Conservation (phyloP, 1,284 basidiomycete species). For the Mycena sp. region DNA sequence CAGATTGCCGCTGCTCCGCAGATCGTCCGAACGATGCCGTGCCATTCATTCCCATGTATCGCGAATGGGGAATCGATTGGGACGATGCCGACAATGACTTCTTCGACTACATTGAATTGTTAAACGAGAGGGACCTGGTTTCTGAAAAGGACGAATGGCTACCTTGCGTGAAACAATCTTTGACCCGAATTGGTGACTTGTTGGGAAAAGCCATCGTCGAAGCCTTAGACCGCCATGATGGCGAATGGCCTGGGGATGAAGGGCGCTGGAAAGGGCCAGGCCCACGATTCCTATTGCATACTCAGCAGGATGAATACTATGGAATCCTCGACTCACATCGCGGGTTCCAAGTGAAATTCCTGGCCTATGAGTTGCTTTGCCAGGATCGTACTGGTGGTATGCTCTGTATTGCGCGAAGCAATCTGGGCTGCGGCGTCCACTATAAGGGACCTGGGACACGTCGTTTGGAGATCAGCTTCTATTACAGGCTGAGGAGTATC, state of each 20-base stretch:
- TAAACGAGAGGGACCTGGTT: background rate
- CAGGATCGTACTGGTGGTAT: background rate
- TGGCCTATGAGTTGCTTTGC: background rate
- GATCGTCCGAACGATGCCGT: background rate
- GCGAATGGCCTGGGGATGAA: background rate
- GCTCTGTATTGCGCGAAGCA: background rate
- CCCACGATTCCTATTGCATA: background rate
- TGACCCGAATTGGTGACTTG: background rate
- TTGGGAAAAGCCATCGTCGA: background rate
- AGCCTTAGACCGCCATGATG: background rate
- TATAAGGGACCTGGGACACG: background rate
- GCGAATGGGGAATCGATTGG: background rate
- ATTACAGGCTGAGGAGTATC: background rate
- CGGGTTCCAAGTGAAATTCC: background rate
- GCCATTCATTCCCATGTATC: background rate
- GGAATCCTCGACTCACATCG: background rate
- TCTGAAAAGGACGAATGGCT: background rate
- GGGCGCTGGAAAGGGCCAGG: background rate
- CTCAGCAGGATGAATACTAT: background rate
- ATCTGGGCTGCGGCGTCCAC: background rate
- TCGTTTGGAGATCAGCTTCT: background rate
- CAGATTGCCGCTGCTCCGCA: too few species aligned
- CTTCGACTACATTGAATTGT: background rate
- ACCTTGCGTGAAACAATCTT: background rate
- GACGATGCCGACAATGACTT: background rate